Conservation (phyloP, 371 early-diverging fungal genomes). For the Mucor circinelloides region DNA sequence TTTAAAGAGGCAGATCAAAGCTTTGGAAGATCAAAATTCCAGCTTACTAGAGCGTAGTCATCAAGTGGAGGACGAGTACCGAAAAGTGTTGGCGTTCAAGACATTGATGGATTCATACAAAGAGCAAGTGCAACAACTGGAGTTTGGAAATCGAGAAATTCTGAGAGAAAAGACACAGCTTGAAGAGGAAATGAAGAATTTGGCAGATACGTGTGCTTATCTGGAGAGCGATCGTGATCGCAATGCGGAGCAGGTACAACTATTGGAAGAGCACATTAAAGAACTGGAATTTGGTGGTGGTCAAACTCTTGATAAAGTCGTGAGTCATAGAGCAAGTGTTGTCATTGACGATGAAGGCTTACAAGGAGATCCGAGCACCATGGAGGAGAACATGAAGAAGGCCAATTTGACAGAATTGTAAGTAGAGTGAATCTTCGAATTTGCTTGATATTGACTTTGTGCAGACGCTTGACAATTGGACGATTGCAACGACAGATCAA, state of each 20-base stretch:
- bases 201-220: constrained; percentile 62
- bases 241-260: constrained; percentile 76
- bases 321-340: constrained; percentile 42
- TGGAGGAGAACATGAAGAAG: constrained; percentile 56
- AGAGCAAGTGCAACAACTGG: constrained; percentile 77
- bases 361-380: constrained; percentile 22
- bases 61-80: constrained; percentile 87
- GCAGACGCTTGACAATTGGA: constrained; percentile 40
- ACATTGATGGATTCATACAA: constrained; percentile 86
- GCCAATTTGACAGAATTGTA: constrained; percentile 57
- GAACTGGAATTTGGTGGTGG: constrained; percentile 75
- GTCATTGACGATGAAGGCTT: constrained; percentile 35
- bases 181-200: constrained; percentile 68
- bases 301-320: constrained; percentile 31
- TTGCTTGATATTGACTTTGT: not conserved
- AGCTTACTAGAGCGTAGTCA: constrained; percentile 70
- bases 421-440: not conserved
- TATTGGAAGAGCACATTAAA: constrained; percentile 79
- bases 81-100: constrained; percentile 77
- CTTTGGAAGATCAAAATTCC: constrained; percentile 82
- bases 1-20: constrained; percentile 77
- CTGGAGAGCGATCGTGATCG: constrained; percentile 68
- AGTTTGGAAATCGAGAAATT: constrained; percentile 66
- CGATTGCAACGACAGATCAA: constrained; percentile 45
- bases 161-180: constrained; percentile 68